A percentile compares a stretch with the other conserved stretches of the same genome.
phyloP scores from a whole-genome alignment of 176 grass and related monocot genomes.

The Otatea glauca region DNA sequence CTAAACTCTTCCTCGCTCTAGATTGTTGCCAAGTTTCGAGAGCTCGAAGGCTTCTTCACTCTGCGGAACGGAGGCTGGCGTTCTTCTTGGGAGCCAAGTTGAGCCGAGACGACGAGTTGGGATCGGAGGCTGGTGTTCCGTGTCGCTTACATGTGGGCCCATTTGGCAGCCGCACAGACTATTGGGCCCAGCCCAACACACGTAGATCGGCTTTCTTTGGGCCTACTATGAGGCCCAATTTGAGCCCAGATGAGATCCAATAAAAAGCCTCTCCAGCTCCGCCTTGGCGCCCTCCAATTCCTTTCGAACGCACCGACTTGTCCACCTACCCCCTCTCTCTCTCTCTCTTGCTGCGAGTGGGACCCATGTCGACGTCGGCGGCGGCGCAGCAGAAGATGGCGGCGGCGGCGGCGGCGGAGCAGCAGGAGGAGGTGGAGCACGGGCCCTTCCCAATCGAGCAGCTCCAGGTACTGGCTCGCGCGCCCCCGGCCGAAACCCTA shows the following conservation, averaged over 20 bases:
- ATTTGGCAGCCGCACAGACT: neutral
- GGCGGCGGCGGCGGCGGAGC: constrained; percentile 43
- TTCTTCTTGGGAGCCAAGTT: constrained; percentile 51
- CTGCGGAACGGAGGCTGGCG: neutral
- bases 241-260: rapidly evolving
- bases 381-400: constrained; percentile 62
- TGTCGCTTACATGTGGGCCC: neutral
- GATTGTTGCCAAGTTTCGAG: neutral
- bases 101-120: constrained; percentile 18
- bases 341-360: neutral
- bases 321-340: neutral
- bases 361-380: constrained; percentile 53
- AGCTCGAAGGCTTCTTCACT: neutral
- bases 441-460: constrained; percentile 86
- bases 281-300: neutral
- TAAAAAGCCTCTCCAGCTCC: neutral
- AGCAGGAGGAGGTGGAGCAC: constrained; percentile 75
- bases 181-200: neutral
- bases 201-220: neutral
- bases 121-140: neutral
- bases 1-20: neutral
- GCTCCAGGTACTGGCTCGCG: constrained; percentile 55
- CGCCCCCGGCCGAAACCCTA: constrained; percentile 46
- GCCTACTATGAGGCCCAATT: neutral
- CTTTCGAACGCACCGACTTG: neutral